Evolutionary conservation across 2,329 filamentous ascomycete species (phyloP), one percentile per base, ranked within the genome.

Genomic region (Dothistroma pini): DNA sequence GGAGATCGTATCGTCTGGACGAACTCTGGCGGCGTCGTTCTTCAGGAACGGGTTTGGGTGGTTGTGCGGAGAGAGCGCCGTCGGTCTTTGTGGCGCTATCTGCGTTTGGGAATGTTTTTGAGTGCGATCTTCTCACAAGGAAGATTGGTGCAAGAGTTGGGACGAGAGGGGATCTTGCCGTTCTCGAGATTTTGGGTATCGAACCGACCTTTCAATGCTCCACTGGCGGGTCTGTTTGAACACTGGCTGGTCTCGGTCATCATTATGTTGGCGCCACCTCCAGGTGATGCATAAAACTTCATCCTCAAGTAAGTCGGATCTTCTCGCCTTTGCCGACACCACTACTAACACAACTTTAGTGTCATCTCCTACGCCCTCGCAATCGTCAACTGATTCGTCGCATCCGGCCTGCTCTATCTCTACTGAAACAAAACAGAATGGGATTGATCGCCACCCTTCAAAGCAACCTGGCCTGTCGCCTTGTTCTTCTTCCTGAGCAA

Each of bases 241-340:
- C 66, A 63, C 25, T 65, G 66, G 49, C 49, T 69, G 34, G 83
- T 87, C 12, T 87, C 82, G 0, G 81, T 86, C 52, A 82, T 88
- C 59, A 86, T 87, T 69, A 87, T 89, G 73, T 76, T 89, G 1
- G 86, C 85, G 0, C 86, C 87, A 38, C 87, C 87, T 2, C 84
- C 86, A 1, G 87, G 86, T 38, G 85, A 88, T 72, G 85, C 85
- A 0, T 88, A 87, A 74, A 86, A 86, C 75, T 87, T 87, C 68
- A 68, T 69, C 48, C 53, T 69, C 58, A 58, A 70, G 58, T 60
- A 51, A 60, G 60, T 58, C 25, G 8, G n/a, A 11, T 19, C 7
- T 22, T 21, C 38, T 16, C 38, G 2, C 3, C 7, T 8, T 12
- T 16, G 14, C n/a, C 16, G 41, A 19, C n/a, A 1, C 14, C 8